Percentiles rank a stretch among this genome's conserved stretches.
Evolutionary conservation across 139 green algal genomes (phyloP).

Genomic region (Micractinium conductrix): DNA sequence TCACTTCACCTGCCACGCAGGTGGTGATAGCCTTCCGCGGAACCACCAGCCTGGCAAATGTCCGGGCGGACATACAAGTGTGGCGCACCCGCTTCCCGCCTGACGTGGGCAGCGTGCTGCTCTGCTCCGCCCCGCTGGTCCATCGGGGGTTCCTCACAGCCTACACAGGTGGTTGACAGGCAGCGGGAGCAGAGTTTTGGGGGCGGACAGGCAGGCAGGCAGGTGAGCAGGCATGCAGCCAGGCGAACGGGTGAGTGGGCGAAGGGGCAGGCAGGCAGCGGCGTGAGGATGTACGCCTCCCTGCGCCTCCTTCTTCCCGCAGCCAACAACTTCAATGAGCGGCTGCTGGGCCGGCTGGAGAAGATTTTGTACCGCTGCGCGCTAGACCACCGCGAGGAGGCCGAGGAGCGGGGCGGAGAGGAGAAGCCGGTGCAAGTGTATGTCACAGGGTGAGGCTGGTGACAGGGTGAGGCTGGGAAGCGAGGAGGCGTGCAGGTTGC

Average conservation of each 20-base stretch:
- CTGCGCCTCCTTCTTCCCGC: too few species aligned
- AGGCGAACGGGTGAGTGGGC: too few species aligned
- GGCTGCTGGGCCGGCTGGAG: constrained; percentile 27
- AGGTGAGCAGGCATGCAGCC: too few species aligned
- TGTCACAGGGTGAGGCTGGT: constrained; percentile 33
- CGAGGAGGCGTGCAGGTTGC: too few species aligned
- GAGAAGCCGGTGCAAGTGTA: constrained; percentile 7
- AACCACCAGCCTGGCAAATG: constrained; percentile 38
- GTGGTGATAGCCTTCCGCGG: constrained; percentile 48
- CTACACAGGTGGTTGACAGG: too few species aligned
- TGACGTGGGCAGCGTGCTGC: neutral
- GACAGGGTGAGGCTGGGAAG: too few species aligned
- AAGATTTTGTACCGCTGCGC: constrained; percentile 38
- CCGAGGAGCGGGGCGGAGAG: constrained; percentile 13
- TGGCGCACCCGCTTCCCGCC: constrained; percentile 29
- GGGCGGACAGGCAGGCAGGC: too few species aligned
- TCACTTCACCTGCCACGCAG: neutral
- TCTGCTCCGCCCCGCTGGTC: constrained; percentile 32
- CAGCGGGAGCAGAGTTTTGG: too few species aligned
- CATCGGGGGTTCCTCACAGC: constrained; percentile 32
- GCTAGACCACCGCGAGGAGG: too few species aligned
- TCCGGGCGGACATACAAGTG: constrained; percentile 40
- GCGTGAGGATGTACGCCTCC: too few species aligned
- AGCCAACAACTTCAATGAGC: constrained; percentile 13
- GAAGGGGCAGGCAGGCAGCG: too few species aligned